phyloP scores from a whole-genome alignment of 2,329 filamentous ascomycete genomes.

The Dactylellina drechsleri region DNA sequence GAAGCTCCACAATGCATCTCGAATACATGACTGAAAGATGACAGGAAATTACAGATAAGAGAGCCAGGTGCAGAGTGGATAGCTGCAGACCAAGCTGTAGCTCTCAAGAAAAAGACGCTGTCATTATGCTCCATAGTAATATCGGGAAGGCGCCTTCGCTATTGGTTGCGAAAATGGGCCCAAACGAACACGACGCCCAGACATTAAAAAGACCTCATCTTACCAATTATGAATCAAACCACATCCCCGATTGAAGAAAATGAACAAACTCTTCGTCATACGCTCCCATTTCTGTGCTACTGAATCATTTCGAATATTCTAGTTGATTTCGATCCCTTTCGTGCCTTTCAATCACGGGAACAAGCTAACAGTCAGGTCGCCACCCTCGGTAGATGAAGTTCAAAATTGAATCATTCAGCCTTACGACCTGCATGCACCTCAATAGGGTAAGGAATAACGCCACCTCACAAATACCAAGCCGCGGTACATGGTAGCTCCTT shows the following conservation, averaged over 20 bases:
- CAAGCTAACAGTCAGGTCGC: conserved; percentile 16
- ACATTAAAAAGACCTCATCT: conserved; percentile 15
- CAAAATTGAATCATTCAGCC: conserved; percentile 48
- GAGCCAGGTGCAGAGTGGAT: no score
- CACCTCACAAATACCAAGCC: conserved; percentile 18
- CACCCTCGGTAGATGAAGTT: conserved; percentile 36
- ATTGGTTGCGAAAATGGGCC: conserved; percentile 16
- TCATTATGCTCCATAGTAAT: conserved; percentile 34
- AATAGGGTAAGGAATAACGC: conserved; percentile 31
- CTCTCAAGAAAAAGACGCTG: neutral
- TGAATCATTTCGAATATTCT: conserved; percentile 26
- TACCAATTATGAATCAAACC: conserved; percentile 41
- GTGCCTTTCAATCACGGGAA: conserved; percentile 29
- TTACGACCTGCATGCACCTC: conserved; percentile 44
- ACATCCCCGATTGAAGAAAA: conserved; percentile 1
- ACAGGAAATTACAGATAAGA: conserved; percentile 15
- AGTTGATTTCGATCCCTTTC: conserved; percentile 23
- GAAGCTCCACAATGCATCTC: neutral
- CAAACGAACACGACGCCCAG: conserved; percentile 1
- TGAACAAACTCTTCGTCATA: conserved; percentile 23
- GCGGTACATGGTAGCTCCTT: conserved; percentile 27
- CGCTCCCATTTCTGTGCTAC: neutral
- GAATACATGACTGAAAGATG: conserved; percentile 1
- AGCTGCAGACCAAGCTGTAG: conserved; percentile 7
- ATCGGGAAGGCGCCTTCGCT: neutral